Conservation (phyloP, 257 asterid species). For the Vinca minor region DNA sequence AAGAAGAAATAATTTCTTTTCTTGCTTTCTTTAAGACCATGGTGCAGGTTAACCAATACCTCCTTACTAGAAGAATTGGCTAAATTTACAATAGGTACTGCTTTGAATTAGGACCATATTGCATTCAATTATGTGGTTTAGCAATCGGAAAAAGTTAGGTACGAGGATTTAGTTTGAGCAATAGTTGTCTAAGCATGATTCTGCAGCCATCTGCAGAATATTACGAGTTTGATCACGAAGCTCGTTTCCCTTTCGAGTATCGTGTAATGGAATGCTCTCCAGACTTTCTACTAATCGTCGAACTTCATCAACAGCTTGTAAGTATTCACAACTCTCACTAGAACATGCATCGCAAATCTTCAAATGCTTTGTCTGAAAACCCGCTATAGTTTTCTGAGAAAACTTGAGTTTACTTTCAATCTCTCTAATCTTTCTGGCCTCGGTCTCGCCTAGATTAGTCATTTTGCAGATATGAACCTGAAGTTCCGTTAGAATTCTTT, state of each 20-base stretch:
- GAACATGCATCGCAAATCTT: slow-evolving; percentile 74
- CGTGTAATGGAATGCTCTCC: slow-evolving; percentile 31
- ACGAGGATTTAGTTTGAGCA: background rate
- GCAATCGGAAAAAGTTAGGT: background rate
- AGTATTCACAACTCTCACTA: slow-evolving; percentile 53
- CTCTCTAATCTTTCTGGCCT: slow-evolving; percentile 27
- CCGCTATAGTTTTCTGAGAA: slow-evolving; percentile 47
- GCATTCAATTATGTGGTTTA: background rate
- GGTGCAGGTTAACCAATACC: too few relatives aligned
- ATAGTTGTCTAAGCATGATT: background rate
- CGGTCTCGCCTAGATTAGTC: slow-evolving; percentile 16
- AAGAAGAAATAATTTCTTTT: too few relatives aligned
- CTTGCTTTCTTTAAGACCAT: too few relatives aligned
- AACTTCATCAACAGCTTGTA: slow-evolving; percentile 57
- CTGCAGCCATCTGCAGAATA: slow-evolving; percentile 67
- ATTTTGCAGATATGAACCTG: slow-evolving; percentile 49
- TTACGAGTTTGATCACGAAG: slow-evolving; percentile 39
- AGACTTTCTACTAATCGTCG: slow-evolving; percentile 45
- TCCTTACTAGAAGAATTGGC: too few relatives aligned
- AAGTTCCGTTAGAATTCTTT: slow-evolving; percentile 46
- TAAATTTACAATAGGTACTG: too few relatives aligned
- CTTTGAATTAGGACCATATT: background rate
- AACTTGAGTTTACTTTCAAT: slow-evolving; percentile 44
- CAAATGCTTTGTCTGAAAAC: slow-evolving; percentile 59
- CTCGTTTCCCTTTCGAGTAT: slow-evolving; percentile 23